phyloP scores from a whole-genome alignment of 495 filamentous ascomycete species.

The Neurospora intermedia region DNA sequence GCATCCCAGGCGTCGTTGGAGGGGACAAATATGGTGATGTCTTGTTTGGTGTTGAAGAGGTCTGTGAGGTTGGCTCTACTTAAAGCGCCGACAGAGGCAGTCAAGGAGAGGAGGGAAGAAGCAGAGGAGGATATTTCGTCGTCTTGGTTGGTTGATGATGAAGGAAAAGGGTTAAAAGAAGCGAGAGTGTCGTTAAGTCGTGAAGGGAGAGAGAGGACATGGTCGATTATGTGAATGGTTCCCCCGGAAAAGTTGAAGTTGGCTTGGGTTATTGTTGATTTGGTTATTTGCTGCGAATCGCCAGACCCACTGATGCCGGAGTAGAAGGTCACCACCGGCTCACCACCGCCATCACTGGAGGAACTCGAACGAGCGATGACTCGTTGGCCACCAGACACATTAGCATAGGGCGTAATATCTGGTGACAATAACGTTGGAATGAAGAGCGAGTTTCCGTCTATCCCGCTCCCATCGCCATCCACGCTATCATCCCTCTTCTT shows the following conservation, averaged over 20 bases:
- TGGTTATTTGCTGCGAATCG: background rate
- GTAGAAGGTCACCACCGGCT: slow-evolving; percentile 20
- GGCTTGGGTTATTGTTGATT: slow-evolving; percentile 12
- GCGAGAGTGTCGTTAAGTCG: slow-evolving; percentile 36
- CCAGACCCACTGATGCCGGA: slow-evolving; percentile 22
- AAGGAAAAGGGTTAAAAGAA: background rate
- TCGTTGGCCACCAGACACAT: slow-evolving; percentile 31
- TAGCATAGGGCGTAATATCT: slow-evolving; percentile 36
- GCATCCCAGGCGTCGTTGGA: slow-evolving; percentile 16
- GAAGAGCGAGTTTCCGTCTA: slow-evolving; percentile 29
- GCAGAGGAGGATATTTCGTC: slow-evolving; percentile 11
- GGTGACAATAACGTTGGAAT: slow-evolving; percentile 40
- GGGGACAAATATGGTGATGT: slow-evolving; percentile 54
- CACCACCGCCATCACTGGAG: slow-evolving; percentile 13
- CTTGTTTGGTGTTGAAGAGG: slow-evolving; percentile 26
- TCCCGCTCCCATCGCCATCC: background rate
- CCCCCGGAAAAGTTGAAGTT: slow-evolving; percentile 53
- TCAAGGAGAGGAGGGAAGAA: slow-evolving; percentile 24
- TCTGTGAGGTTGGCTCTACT: slow-evolving; percentile 30
- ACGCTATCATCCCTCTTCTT: background rate
- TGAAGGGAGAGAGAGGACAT: slow-evolving; percentile 43
- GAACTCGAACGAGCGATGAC: slow-evolving; percentile 16
- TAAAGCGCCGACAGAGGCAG: slow-evolving; percentile 47
- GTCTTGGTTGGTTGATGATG: background rate
- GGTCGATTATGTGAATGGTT: slow-evolving; percentile 56